Percentiles rank a stretch among this genome's conserved stretches.
phyloP scores from a whole-genome alignment of 495 filamentous ascomycete species.

The Penicillium maclennaniae region DNA sequence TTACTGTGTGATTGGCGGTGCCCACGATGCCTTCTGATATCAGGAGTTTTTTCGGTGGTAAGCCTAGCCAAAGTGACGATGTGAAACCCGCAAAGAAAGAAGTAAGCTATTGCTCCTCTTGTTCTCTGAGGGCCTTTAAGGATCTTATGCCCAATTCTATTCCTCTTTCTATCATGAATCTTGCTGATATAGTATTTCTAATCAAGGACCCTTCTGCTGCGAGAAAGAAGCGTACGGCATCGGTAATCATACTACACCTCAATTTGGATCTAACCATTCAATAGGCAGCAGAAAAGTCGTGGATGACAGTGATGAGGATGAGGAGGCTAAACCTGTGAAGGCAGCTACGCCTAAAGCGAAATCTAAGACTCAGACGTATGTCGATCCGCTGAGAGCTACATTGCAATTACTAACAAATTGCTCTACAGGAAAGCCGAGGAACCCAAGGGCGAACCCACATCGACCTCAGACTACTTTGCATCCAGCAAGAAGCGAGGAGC shows the following conservation, averaged over 20 bases:
- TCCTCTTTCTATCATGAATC: not conserved
- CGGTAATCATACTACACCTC: not conserved
- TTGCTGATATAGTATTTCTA: conserved; percentile 3
- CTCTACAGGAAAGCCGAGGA: conserved; percentile 40
- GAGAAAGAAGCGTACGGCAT: conserved; percentile 40
- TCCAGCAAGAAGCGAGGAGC: conserved; percentile 50
- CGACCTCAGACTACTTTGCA: conserved; percentile 59
- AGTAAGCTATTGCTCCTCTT: conserved; percentile 22
- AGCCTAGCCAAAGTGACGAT: conserved; percentile 32
- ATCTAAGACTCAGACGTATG: conserved; percentile 40
- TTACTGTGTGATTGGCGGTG: not conserved
- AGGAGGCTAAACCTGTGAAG: conserved; percentile 34
- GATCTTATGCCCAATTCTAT: not conserved
- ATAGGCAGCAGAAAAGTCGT: conserved; percentile 66
- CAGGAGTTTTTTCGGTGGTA: conserved; percentile 70
- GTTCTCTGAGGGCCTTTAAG: not conserved
- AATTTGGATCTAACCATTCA: conserved; percentile 10
- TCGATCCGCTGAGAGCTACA: not conserved
- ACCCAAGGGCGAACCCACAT: conserved; percentile 50
- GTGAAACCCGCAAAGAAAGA: conserved; percentile 41
- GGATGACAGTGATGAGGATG: conserved; percentile 74
- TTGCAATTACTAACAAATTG: conserved; percentile 1
- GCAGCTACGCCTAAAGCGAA: conserved; percentile 44
- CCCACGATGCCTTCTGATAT: conserved; percentile 70
- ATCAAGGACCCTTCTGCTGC: conserved; percentile 31